These are phyloP conservation scores for Saccharata proteae DNA, from an alignment of 2,329 filamentous ascomycete species.

Conservation along the genomic window DNA sequence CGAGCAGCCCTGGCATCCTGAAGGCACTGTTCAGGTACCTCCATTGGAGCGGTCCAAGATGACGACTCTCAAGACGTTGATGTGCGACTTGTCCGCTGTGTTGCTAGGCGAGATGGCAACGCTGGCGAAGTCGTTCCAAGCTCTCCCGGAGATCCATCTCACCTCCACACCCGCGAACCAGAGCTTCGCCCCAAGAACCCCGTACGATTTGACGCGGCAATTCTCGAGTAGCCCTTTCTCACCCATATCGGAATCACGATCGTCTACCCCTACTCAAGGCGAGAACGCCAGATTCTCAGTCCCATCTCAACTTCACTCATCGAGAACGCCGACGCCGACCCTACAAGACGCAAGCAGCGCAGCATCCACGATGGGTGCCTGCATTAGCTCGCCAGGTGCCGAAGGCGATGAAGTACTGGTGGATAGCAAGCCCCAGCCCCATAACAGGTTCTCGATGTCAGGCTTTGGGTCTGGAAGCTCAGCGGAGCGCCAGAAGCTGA, in stretches of 20 bases:
- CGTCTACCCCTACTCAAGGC: background rate
- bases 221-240: constrained; percentile 16
- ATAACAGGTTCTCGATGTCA: constrained; percentile 48
- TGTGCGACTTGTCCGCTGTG: constrained; percentile 32
- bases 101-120: constrained; percentile 36
- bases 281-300: background rate
- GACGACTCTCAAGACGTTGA: constrained; percentile 49
- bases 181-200: background rate
- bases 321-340: too few species aligned
- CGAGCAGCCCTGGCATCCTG: constrained; percentile 34
- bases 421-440: too few species aligned
- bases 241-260: too few species aligned
- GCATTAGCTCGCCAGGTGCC: too few species aligned
- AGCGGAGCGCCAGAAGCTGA: constrained; percentile 69
- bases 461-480: constrained; percentile 55
- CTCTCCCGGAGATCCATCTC: constrained; percentile 52
- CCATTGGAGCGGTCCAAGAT: constrained; percentile 54
- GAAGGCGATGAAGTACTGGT: too few species aligned
- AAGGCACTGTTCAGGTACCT: constrained; percentile 62
- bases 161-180: constrained; percentile 11
- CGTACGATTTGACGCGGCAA: constrained; percentile 15
- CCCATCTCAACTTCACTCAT: background rate
- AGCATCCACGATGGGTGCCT: too few species aligned
- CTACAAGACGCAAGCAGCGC: too few species aligned
- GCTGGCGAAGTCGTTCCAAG: constrained; percentile 36